Evolutionary conservation across 2,329 filamentous ascomycete species (phyloP), one percentile per base, ranked within the genome.

Genomic region (Aspergillus caelatus): DNA sequence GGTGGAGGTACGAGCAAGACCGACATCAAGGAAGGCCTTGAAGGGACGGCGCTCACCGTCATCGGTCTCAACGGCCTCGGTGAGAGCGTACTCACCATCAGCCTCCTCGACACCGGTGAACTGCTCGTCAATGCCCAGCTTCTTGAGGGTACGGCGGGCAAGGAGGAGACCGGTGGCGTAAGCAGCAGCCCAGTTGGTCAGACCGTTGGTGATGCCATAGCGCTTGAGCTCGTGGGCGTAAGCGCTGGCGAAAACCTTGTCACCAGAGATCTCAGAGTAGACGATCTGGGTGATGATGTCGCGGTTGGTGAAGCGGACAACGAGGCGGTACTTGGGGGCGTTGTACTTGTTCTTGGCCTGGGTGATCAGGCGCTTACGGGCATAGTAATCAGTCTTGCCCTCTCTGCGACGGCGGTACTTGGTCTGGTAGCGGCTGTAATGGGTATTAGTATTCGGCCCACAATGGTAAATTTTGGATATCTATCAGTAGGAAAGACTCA

Each of bases 301-400:
- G 84, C 93, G 93, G 91, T 98, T 96, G 88, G 93, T 96, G 91
- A 96, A 97, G 83, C 95, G 95, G 81, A 99, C 93, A 74, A 99
- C 95, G 80, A 99, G 91, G 80, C 95, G 92, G 91, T 99, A 98
- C 90, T 99, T 99, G 85, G 95, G 95, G 70, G 95, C 91, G 86
- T 96, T 96, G 91, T 98, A 99, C 91, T 99, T 99, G 93, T 99
- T 99, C 93, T 98, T 99, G 86, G 95, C 95, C 89, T 99, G 95
- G 87, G 93, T 94, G 88, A 98, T 95, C 84, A 99, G 89, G 80
- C 95, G 91, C 92, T 98, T 98, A 83, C 95, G 94, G 81, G 95
- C 95, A 84, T 97, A 98, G 93, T 99, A 99, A 83, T 99, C 95
- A 86, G 95, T 99, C 92, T 99, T 99, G 82, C 95, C 95, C 79